A percentile compares a stretch with the other conserved stretches of the same genome.
These are phyloP conservation scores for Ramaria sp. DNA, from an alignment of 768 basidiomycete genomes.

Conservation along the genomic window DNA sequence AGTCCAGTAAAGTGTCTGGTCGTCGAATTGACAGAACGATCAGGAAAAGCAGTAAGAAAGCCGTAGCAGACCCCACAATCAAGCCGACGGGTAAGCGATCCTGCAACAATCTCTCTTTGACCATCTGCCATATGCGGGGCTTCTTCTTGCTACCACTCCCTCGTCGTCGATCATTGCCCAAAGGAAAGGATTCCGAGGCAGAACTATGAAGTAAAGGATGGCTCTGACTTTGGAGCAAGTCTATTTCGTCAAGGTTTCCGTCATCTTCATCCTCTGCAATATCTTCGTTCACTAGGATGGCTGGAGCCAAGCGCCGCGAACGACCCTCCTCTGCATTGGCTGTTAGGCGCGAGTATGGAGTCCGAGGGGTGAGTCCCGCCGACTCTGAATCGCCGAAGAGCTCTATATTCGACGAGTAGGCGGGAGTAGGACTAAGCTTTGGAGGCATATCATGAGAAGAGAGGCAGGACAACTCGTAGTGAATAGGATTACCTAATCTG, in stretches of 20 bases:
- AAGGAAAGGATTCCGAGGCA: not conserved
- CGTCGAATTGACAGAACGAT: conserved; percentile 38
- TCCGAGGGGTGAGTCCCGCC: conserved; percentile 38
- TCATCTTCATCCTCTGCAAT: conserved; percentile 34
- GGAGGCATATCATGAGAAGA: conserved; percentile 1
- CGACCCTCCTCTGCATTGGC: conserved; percentile 42
- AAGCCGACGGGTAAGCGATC: conserved; percentile 28
- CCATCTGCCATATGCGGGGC: conserved; percentile 5
- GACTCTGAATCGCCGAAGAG: conserved; percentile 3
- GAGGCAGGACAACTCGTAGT: too few species aligned
- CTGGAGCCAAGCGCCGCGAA: not conserved
- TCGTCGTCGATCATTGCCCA: conserved; percentile 22
- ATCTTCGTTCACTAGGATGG: not conserved
- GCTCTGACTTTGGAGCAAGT: not conserved
- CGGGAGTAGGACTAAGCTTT: not conserved
- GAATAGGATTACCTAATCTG: too few species aligned
- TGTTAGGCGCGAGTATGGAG: conserved; percentile 46
- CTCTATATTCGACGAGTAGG: conserved; percentile 4
- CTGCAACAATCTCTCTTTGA: conserved; percentile 13
- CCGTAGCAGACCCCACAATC: conserved; percentile 33
- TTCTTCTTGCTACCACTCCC: conserved; percentile 28
- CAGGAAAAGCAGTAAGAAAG: conserved; percentile 35
- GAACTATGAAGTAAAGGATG: conserved; percentile 3
- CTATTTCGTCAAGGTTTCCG: conserved; percentile 25
- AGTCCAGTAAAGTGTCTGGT: conserved; percentile 36